phyloP scores from a whole-genome alignment of 306 rosid species.

The Hylodesmum podocarpum region DNA sequence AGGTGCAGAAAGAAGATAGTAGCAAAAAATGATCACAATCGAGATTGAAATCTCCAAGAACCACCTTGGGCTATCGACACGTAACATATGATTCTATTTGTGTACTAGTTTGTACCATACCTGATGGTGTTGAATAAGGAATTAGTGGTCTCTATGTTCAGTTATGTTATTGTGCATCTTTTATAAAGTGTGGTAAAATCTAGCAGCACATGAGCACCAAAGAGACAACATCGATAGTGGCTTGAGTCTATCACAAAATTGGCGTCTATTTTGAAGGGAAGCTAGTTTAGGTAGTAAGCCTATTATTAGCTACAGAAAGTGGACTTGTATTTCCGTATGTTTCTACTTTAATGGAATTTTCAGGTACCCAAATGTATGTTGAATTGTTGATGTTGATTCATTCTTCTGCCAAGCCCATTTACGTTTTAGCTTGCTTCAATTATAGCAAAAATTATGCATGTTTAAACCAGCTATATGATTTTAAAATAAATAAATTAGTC shows the following conservation, averaged over 20 bases:
- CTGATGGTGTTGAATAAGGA: not conserved
- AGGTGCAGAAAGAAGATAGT: not conserved
- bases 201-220: not conserved
- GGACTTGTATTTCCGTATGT: not conserved
- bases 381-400: not conserved
- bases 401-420: not conserved
- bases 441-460: not conserved
- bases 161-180: not conserved
- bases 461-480: no score
- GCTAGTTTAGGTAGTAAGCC: not conserved
- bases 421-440: not conserved
- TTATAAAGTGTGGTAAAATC: conserved; percentile 5
- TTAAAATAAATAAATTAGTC: no score
- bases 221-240: not conserved
- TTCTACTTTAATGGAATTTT: not conserved
- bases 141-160: not conserved
- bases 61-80: not conserved
- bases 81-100: not conserved
- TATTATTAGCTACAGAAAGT: not conserved
- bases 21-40: not conserved
- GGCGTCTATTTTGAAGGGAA: not conserved
- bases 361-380: not conserved
- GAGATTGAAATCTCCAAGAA: not conserved
- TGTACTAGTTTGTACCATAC: not conserved
- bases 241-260: not conserved